Evolutionary conservation across 2,329 filamentous ascomycete species (phyloP), one percentile per base, ranked within the genome.

Genomic region (Beauveria sp.): DNA sequence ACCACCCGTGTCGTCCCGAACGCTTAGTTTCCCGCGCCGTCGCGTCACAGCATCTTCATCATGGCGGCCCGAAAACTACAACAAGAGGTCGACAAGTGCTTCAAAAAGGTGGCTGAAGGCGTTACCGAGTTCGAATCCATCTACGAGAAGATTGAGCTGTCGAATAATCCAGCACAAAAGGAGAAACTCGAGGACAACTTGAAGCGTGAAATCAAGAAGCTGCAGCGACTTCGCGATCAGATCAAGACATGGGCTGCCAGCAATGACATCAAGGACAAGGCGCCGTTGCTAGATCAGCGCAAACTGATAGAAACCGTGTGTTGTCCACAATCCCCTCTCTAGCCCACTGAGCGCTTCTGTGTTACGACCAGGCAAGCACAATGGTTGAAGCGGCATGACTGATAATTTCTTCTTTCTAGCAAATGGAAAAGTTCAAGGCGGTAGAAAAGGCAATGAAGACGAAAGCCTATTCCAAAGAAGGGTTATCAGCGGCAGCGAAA

Each of bases 371-470:
- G 20, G 34, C 30, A 24, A 18, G 9, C 47, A 28, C 6, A 6
- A 51, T 42, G n/a, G 20, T 9, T 14, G 22, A 14, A 18, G 8
- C 38, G 16, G 14, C 16, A 8, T 30, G 58, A 63, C 63, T 65
- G 59, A 68, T 67, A 16, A 20, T 40, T 45, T 47, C 24, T 20
- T 64, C 66, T 62, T 47, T 69, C 74, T 78, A 95, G 91, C 88
- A 93, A 90, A 99, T 99, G 95, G 95, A 99, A 78, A 92, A 91
- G 71, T 99, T 99, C 85, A 99, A 99, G 80, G 93, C 93, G n/a
- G 95, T 99, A 58, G 95, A 99, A 77, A 99, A 99, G 81, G 95
- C 96, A 71, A 98, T 99, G 95, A 99, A 99, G 82, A 99, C 95
- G 62, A 99, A 99, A 77, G 95, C 95, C 64, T 99, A 96, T 78